A percentile compares a stretch with the other conserved stretches of the same genome.
These are phyloP conservation scores for Paramecium biaurelia DNA, from an alignment of 73 alveolate genomes.

Conservation along the genomic window DNA sequence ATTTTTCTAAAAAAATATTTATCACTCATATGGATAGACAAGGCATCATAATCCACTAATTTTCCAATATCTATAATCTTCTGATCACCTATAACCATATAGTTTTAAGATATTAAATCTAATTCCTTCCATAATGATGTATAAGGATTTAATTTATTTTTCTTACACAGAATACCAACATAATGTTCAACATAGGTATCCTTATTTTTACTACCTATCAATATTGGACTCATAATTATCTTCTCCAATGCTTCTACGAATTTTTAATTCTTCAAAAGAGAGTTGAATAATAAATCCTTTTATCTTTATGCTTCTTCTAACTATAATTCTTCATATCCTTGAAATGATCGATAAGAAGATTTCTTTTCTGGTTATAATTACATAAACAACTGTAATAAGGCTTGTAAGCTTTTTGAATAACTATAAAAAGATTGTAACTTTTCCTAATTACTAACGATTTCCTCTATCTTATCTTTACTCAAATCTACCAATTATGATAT, in stretches of 20 bases:
- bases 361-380: conserved; percentile 27
- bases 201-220: conserved; percentile 25
- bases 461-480: conserved; percentile 50
- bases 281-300: conserved; percentile 17
- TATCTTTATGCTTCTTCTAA: conserved; percentile 45
- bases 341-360: not conserved
- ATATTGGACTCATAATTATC: conserved; percentile 29
- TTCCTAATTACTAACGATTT: not conserved
- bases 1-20: conserved; percentile 37
- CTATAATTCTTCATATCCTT: conserved; percentile 33
- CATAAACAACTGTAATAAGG: not conserved
- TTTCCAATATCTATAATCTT: conserved; percentile 27
- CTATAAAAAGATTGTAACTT: conserved; percentile 9
- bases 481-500: conserved; percentile 13
- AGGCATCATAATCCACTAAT: conserved; percentile 50
- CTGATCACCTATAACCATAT: conserved; percentile 22
- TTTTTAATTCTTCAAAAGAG: not conserved
- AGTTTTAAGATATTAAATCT: not conserved
- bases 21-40: conserved; percentile 42
- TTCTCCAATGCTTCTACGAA: conserved; percentile 43
- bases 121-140: conserved; percentile 20
- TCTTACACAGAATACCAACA: not conserved
- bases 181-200: conserved; percentile 39
- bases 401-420: conserved; percentile 26
- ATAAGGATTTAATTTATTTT: conserved; percentile 25